phyloP scores from a whole-genome alignment of 2,329 filamentous ascomycete species.

The Hymenoscyphus fructigenus region DNA sequence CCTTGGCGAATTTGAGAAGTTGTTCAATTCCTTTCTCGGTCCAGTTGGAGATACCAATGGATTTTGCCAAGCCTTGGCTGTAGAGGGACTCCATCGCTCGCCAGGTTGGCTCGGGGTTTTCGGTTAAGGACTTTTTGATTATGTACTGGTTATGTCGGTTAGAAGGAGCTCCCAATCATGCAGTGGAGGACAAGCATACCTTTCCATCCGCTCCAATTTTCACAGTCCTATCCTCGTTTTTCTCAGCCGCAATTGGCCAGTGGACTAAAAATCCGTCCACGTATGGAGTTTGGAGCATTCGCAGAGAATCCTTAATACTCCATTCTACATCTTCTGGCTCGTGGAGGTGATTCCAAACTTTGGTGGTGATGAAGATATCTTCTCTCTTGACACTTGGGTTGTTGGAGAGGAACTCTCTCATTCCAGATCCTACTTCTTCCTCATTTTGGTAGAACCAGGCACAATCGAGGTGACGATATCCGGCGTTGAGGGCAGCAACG shows the following conservation, averaged over 20 bases:
- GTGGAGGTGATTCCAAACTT: constrained; percentile 82
- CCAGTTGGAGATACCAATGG: constrained; percentile 63
- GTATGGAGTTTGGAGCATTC: constrained; percentile 73
- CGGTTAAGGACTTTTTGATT: constrained; percentile 63
- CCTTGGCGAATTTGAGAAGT: constrained; percentile 47
- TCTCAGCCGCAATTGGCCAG: constrained; percentile 80
- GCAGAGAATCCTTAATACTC: constrained; percentile 70
- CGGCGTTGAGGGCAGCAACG: constrained; percentile 62
- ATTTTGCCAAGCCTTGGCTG: constrained; percentile 54
- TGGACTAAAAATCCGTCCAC: constrained; percentile 81
- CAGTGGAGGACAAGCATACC: constrained; percentile 34
- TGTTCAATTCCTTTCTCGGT: constrained; percentile 53
- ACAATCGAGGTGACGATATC: constrained; percentile 68
- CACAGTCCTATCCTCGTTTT: constrained; percentile 64
- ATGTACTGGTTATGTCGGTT: constrained; percentile 45
- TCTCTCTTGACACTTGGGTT: constrained; percentile 65
- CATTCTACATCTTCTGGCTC: constrained; percentile 60
- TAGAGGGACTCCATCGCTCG: constrained; percentile 70
- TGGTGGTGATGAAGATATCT: constrained; percentile 81
- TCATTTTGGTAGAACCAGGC: constrained; percentile 81
- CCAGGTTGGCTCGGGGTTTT: constrained; percentile 69
- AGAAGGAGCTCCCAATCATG: not conserved
- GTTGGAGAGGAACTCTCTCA: constrained; percentile 66
- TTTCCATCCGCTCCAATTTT: constrained; percentile 53
- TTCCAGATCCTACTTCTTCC: constrained; percentile 75